Evolutionary conservation across 2,329 filamentous ascomycete species (phyloP), one percentile per base, ranked within the genome.

Genomic region (Aureobasidium sp.): DNA sequence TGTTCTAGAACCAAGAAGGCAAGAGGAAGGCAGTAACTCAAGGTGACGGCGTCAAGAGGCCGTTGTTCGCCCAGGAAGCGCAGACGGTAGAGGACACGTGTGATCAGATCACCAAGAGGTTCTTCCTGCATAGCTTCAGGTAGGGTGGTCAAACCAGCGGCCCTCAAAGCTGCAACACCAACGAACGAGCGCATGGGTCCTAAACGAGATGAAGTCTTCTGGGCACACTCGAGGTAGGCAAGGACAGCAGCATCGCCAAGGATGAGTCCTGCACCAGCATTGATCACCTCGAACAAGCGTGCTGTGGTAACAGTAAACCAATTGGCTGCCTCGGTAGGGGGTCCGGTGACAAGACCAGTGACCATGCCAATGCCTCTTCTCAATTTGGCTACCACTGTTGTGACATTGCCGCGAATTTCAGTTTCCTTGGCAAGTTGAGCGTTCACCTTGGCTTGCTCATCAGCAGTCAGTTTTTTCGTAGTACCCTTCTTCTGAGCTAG

Each of bases 401-500:
- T 81, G 15, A 99, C 84, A n/a, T 86, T 82, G 62, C 84, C 78
- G 44, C 94, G 86, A 62, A 97, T 94, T 53, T 81, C 82, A 0
- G 87, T 80, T 74, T 99, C 94, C 74, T 96, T 97, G 63, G 85
- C 87, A 29, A 97, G 79, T 70, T 99, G 94, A 7, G 90, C 88
- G 58, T 94, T 93, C 62, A 97, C 89, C 74, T 96, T 97, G 34
- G 87, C 84, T 67, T 88, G 87, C 70, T 99, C 93, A 39, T 97
- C 94, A 0, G 90, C 77, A 0, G 90, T 94, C 11, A 97, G 84
- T 76, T 97, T 99, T 78, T 91, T 93, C 68, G 91, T 86, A 64
- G 89, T 85, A 1, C 93, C 93, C 74, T 93, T 96, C 79, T 97
- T 99, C 71, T 90, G 83, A n/a, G 92, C 91, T 44, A 99, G 77